Base-by-base conservation (phyloP, 768 basidiomycete species). In the Leccinum fibrillosum region DNA sequence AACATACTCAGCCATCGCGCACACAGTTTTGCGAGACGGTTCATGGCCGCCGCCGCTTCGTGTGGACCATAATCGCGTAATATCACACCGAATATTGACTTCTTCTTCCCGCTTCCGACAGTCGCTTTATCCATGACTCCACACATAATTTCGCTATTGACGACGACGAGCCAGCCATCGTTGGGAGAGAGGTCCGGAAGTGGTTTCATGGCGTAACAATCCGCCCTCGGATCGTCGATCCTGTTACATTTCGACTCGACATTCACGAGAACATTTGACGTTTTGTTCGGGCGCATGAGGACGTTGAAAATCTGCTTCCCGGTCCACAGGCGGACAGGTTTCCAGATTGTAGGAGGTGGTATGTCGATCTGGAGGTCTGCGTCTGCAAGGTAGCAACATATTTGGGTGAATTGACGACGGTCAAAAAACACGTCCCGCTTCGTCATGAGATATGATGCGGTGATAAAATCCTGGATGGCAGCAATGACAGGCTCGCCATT, bases 401-500 rank as follows among this genome's bases (percentile, higher is more conserved):
- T 94, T 68, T 98, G 97, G 2, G 92, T 92, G 74, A 99, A 98
- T 67, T 97, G 92, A 49, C 89, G 84, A 19, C 97, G 86, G 69
- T 95, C 91, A 70, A 95, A 90, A 75, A 99, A 97, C 15, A 82
- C 86, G 67, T 99, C 97, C 68, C 90, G 89, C 37, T 86, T 88
- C 8, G 96, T 96, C 64, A 99, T 85, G 42, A 99, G 85, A 78
- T 88, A 99, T 19, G 97, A 94, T 15, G 95, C 97, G 4, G 97
- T 98, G 77, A 99, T 98, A 78, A 99, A 99, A 74, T 99, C 97
- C 72, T 99, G 97, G 63, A 97, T 99, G 62, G 97, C 97, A 25
- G 97, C 94, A 65, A 99, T 98, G 76, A 99, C 96, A 25, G 97
- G 97, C 73, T 98, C 95, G 62, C 97, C 97, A 65, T 98, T 98